Evolutionary conservation across 495 filamentous ascomycete species (phyloP).

Genomic region (Tuber microsphaerosporum): DNA sequence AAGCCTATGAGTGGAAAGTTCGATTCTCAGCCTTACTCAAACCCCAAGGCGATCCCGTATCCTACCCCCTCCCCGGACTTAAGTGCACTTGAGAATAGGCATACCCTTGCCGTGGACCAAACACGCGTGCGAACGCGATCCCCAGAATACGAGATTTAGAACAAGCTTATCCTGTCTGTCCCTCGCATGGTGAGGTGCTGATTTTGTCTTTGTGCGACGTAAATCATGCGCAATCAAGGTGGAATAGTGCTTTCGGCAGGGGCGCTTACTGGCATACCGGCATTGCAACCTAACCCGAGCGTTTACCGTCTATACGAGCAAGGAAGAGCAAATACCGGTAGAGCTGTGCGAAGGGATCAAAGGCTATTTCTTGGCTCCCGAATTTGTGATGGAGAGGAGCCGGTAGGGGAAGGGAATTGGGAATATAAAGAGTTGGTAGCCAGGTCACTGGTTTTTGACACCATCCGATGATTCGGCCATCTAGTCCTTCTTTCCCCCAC

Average conservation of each 20-base stretch:
- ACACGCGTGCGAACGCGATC: neutral
- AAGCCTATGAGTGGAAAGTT: neutral
- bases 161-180: neutral
- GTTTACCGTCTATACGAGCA: neutral
- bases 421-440: neutral
- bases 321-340: neutral
- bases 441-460: neutral
- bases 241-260: neutral
- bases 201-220: neutral
- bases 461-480: neutral
- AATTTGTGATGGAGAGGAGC: neutral
- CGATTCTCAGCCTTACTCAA: neutral
- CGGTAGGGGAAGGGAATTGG: neutral
- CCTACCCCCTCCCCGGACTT: neutral
- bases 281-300: neutral
- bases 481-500: neutral
- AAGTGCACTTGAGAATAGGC: neutral
- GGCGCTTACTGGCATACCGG: neutral
- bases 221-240: neutral
- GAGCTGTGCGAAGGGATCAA: neutral
- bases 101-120: neutral
- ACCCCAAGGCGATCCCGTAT: neutral
- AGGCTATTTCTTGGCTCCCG: neutral
- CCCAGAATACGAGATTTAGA: neutral
- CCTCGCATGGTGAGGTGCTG: neutral